Percentiles rank a stretch among this genome's conserved stretches.
phyloP scores from a whole-genome alignment of 2,329 filamentous ascomycete species.

The Dactylellina haptotyla region DNA sequence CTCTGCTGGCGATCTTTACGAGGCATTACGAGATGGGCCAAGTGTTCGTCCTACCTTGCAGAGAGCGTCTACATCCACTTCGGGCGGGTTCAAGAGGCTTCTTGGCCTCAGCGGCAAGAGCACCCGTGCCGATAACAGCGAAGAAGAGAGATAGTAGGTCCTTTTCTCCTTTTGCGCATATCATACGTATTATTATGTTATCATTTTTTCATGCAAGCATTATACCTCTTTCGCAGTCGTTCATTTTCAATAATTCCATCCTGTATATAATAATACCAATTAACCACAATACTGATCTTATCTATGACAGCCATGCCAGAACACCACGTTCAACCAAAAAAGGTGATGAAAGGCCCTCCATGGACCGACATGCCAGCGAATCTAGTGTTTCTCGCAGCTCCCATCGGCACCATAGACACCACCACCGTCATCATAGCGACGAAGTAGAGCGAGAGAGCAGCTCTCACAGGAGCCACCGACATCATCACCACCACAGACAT shows the following conservation, averaged over 20 bases:
- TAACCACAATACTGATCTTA: conserved; percentile 45
- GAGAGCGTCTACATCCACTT: conserved; percentile 38
- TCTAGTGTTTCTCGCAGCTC: conserved; percentile 36
- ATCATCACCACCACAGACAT: conserved; percentile 11
- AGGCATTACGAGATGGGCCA: conserved; percentile 30
- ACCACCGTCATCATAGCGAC: conserved; percentile 6
- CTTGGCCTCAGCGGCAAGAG: conserved; percentile 46
- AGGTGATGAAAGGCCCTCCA: conserved; percentile 44
- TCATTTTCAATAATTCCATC: conserved; percentile 1
- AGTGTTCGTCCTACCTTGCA: conserved; percentile 41
- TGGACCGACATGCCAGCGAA: conserved; percentile 49
- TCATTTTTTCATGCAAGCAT: conserved; percentile 10
- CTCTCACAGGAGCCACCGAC: conserved; percentile 34
- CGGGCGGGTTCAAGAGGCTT: conserved; percentile 41
- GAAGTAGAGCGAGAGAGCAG: conserved; percentile 12
- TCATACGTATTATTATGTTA: conserved; percentile 7
- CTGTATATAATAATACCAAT: conserved; percentile 51
- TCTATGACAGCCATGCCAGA: conserved; percentile 44
- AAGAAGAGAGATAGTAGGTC: conserved; percentile 50
- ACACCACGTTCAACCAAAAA: conserved; percentile 51
- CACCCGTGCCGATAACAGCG: conserved; percentile 40
- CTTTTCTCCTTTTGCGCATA: conserved; percentile 19
- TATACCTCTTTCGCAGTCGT: conserved; percentile 22
- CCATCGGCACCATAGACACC: conserved; percentile 34
- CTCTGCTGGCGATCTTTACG: conserved; percentile 39